Percentiles rank a stretch among this genome's conserved stretches.
Conservation (phyloP, 371 early-diverging fungal genomes). For the Actinomortierella ambigua region DNA sequence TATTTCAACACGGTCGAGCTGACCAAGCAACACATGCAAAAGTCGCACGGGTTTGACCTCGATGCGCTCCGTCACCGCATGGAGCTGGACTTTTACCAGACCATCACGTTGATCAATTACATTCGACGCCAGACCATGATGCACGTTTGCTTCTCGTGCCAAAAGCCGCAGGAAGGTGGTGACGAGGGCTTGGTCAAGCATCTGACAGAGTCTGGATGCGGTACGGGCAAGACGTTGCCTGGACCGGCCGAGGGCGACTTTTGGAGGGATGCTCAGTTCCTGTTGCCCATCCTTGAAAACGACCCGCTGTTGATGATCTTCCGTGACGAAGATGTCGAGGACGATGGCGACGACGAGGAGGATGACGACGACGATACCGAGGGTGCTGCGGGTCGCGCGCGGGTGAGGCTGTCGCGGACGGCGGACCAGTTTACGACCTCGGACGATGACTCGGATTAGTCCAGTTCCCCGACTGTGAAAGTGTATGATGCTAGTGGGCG, state of each 20-base stretch:
- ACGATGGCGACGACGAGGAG: conserved; percentile 52
- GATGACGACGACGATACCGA: conserved; percentile 18
- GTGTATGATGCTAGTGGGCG: no score
- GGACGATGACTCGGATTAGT: no score
- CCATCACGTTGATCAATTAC: conserved; percentile 86
- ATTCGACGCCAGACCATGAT: conserved; percentile 78
- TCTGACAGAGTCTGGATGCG: conserved; percentile 31
- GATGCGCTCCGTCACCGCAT: conserved; percentile 53
- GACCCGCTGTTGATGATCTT: conserved; percentile 87
- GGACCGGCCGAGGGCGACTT: conserved; percentile 58
- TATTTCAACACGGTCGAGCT: conserved; percentile 67
- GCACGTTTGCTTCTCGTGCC: conserved; percentile 76
- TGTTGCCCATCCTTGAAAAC: conserved; percentile 85
- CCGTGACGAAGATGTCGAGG: conserved; percentile 65
- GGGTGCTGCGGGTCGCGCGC: not conserved
- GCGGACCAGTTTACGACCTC: no score
- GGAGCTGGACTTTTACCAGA: conserved; percentile 83
- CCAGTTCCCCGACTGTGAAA: no score
- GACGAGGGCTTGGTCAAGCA: conserved; percentile 51
- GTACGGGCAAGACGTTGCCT: conserved; percentile 23
- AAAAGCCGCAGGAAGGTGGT: conserved; percentile 52
- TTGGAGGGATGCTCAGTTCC: conserved; percentile 80
- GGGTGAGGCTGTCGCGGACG: no score
- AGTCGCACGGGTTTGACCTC: conserved; percentile 79
- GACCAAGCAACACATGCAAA: conserved; percentile 75